Base-by-base conservation (phyloP, 805 yeast genomes). In the Monosporozyma servazzii region DNA sequence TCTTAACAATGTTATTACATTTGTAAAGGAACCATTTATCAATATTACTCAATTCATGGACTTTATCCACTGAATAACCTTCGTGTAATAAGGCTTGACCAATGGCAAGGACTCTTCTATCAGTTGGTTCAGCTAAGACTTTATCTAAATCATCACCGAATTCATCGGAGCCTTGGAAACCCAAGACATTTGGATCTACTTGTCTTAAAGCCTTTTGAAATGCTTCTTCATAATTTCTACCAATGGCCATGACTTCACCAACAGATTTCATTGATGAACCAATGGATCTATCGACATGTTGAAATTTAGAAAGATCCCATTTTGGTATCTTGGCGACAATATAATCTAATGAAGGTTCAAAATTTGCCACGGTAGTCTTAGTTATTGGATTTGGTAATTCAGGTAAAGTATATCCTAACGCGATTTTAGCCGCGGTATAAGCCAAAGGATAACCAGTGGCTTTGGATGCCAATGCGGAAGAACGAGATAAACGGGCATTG, bases 371-470 rank as follows among this genome's bases (percentile, higher is more conserved):
- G 11, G 99, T 93, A 48, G 95, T 85, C 73, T 88, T 88, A 57
- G 99, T 91, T 45, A 91, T 96, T 48, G 97, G 95, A 73, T 91
- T 91, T 60, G 96, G 95, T 61, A 91, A 76, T 71, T 91, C 96
- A 37, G 96, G 96, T 61, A 91, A 79, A 33, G 98, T 88, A 74
- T 86, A 88, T 57, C 96, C 96, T 54, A 91, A 78, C 50, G 93
- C 99, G 61, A 91, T 86, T 76, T 91, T 91, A 53, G 98, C 98
- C 58, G 99, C 99, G 51, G 97, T 93, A 72, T 91, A 91, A 53
- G 99, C 99, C 64, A 91, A 81, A 58, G 99, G 99, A 70, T 91
- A 91, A 61, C 99, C 99, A 40, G 99, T 91, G 45, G 99, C 99
- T 74, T 91, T 91, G 39, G 98, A 91, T 31, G 99, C 99, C 60